A percentile compares a stretch with the other conserved stretches of the same genome.
These are phyloP conservation scores for Hypoxylon rubiginosum DNA, from an alignment of 2,329 filamentous ascomycete genomes.

Conservation along the genomic window DNA sequence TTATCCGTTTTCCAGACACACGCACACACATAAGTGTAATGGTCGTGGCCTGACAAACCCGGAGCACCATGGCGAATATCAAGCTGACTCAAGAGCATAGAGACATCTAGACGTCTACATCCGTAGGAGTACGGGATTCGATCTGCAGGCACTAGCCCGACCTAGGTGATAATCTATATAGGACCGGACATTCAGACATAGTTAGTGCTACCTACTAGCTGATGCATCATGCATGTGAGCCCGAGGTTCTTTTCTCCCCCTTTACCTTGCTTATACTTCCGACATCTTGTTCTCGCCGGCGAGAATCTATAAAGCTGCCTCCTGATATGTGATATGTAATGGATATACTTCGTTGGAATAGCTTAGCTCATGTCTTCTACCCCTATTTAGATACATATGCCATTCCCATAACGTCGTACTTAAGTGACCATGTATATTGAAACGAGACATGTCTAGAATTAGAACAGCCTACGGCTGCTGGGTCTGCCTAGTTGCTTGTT, in stretches of 20 bases:
- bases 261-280: not conserved
- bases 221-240: slow-evolving; percentile 3
- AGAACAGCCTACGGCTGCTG: slow-evolving; percentile 8
- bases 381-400: slow-evolving; percentile 11
- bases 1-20: no score
- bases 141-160: not conserved
- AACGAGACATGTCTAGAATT: slow-evolving; percentile 6
- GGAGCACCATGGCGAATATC: not conserved
- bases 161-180: not conserved
- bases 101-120: not conserved
- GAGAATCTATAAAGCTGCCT: no score
- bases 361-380: not conserved
- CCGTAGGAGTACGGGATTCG: not conserved
- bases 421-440: slow-evolving; percentile 17
- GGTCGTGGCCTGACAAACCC: no score
- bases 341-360: no score
- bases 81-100: not conserved
- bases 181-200: not conserved
- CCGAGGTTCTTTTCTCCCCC: not conserved
- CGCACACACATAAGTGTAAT: not conserved
- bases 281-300: not conserved
- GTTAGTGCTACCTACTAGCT: not conserved
- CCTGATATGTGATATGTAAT: no score
- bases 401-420: slow-evolving; percentile 16
- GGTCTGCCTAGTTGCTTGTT: not conserved